phyloP scores from a whole-genome alignment of 2,329 filamentous ascomycete species.

The Cercospora berteroae region DNA sequence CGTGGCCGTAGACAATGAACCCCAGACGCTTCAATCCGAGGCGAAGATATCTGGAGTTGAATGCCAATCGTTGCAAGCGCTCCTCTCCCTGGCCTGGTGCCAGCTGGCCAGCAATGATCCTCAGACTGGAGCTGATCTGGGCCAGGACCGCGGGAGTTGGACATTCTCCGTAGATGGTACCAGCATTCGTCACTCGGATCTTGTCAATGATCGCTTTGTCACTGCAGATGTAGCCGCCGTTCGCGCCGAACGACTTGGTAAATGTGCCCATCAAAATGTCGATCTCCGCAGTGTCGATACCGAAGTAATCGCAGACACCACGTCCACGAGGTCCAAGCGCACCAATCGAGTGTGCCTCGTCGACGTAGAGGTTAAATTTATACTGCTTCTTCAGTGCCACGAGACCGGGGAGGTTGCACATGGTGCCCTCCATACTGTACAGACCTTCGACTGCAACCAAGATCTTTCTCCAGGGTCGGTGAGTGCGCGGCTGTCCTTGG shows the following conservation, averaged over 20 bases:
- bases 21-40: constrained; percentile 94
- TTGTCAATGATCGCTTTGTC: constrained; percentile 92
- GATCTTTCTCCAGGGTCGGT: constrained; percentile 99
- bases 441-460: constrained; percentile 92
- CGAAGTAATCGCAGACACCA: constrained; percentile 97
- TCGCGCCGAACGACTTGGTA: constrained; percentile 97
- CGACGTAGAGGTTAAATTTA: constrained; percentile 94
- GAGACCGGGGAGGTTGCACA: constrained; percentile 93
- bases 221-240: constrained; percentile 90
- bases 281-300: constrained; percentile 79
- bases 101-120: constrained; percentile 85
- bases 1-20: constrained; percentile 94
- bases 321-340: constrained; percentile 84
- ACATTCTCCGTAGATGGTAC: constrained; percentile 81
- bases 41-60: constrained; percentile 98
- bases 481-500: constrained; percentile 95
- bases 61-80: constrained; percentile 89
- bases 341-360: constrained; percentile 94
- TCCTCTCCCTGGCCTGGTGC: constrained; percentile 91
- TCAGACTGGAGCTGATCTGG: constrained; percentile 84
- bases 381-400: constrained; percentile 87
- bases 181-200: constrained; percentile 79
- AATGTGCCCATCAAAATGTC: constrained; percentile 98
- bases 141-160: constrained; percentile 83
- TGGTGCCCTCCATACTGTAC: constrained; percentile 99